A percentile compares a stretch with the other conserved stretches of the same genome.
Conservation (phyloP, 2,329 filamentous ascomycete species). For the Fusarium sp. region DNA sequence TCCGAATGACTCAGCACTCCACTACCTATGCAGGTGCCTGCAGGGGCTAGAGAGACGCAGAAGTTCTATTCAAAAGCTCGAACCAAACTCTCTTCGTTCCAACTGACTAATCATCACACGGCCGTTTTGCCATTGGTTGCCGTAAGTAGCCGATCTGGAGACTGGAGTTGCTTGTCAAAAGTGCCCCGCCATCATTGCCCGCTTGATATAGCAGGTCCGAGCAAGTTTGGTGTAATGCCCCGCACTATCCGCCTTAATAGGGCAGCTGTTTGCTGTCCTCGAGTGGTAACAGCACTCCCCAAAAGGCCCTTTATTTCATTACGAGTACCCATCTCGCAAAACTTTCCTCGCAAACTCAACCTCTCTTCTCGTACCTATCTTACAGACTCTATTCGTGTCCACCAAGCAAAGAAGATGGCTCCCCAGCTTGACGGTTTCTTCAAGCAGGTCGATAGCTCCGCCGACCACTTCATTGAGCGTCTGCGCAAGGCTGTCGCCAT, state of each 20-base stretch:
- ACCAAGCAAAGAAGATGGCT: conserved; percentile 82
- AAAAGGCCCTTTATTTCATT: conserved; percentile 43
- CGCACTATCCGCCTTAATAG: conserved; percentile 55
- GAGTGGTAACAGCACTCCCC: conserved; percentile 36
- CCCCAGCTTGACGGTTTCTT: conserved; percentile 93
- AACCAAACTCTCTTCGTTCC: conserved; percentile 13
- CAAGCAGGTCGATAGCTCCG: conserved; percentile 85
- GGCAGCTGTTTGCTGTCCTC: conserved; percentile 44
- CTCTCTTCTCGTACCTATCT: conserved; percentile 58
- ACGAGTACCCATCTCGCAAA: conserved; percentile 29
- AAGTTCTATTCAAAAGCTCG: background rate
- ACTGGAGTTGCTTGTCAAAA: conserved; percentile 16
- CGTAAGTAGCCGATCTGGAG: conserved; percentile 44
- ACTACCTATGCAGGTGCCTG: background rate
- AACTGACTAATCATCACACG: conserved; percentile 39
- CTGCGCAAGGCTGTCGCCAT: conserved; percentile 94
- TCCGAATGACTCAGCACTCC: conserved; percentile 16
- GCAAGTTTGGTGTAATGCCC: conserved; percentile 55
- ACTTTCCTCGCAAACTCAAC: conserved; percentile 26
- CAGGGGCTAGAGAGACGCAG: background rate
- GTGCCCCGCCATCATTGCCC: conserved; percentile 45
- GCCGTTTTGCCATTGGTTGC: conserved; percentile 43
- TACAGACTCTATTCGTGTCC: conserved; percentile 62
- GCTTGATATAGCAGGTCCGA: conserved; percentile 43
- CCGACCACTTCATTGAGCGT: conserved; percentile 87